Conservation (phyloP, 257 asterid species). For the Solanum appendiculatum region DNA sequence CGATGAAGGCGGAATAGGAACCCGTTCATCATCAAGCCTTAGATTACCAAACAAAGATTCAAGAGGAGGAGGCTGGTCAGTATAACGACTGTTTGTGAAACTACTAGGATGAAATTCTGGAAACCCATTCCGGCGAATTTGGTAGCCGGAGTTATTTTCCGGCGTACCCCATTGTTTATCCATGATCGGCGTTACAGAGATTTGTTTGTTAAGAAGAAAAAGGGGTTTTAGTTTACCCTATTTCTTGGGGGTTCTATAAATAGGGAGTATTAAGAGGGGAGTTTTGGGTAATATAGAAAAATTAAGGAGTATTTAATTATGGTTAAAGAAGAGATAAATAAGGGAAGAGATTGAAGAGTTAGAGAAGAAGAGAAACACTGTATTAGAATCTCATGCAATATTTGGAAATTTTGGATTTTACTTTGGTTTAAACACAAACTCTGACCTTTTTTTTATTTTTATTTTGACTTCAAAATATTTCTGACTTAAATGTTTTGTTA, state of each 20-base stretch:
- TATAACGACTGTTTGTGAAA: neutral
- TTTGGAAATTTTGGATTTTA: conserved; percentile 1
- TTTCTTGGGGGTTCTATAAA: neutral
- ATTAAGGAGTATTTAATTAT: neutral
- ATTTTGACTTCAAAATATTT: neutral
- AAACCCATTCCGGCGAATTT: neutral
- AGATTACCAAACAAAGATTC: conserved; percentile 14
- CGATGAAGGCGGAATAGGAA: conserved; percentile 17
- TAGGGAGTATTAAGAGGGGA: neutral
- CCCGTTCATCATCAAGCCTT: neutral
- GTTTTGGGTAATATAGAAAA: conserved; percentile 3
- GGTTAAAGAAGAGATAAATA: neutral
- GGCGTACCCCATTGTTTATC: conserved; percentile 10
- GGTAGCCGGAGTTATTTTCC: neutral
- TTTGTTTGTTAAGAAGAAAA: neutral
- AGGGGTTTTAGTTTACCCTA: neutral
- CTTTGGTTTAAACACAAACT: neutral
- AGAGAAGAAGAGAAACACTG: conserved; percentile 9
- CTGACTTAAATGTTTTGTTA: neutral
- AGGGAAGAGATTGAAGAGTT: conserved; percentile 6
- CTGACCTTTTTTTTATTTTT: neutral
- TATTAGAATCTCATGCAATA: conserved; percentile 22
- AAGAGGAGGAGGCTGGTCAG: conserved; percentile 10
- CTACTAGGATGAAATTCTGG: neutral
- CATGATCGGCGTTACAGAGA: conserved; percentile 8